Base-by-base conservation (phyloP, 306 rosid genomes). In the Luffa aegyptiaca region DNA sequence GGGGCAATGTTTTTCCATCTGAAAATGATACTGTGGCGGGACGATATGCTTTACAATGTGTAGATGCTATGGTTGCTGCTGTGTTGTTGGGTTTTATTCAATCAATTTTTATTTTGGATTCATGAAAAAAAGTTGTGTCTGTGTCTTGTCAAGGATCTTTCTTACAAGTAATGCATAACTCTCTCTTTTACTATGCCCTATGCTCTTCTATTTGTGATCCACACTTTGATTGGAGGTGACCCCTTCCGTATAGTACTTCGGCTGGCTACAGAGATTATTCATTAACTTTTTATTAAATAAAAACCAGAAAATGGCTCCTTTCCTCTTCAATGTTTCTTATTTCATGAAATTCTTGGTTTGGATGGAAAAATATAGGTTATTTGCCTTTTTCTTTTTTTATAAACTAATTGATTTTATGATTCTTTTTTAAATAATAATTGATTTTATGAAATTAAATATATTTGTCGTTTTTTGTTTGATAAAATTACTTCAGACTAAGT, bases 111-210 rank as follows among this genome's bases (percentile, higher is more conserved):
- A 69, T 42, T 69, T 69, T 69, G 75, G 75, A 42, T 69, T 69
- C 75, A 69, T 69, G 53, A 69, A 69, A 69, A 42, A 69, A 20
- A 55, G 49, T 69, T 69, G 55, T 44, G 36, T 69, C 35, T 44
- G 53, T 42, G 75, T 69, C 52, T 69, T 69, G 75, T 69, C 75
- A 44, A 69, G 75, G 75, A 44, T 69, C 75, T 69, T 69, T 69
- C 75, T 69, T 69, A 69, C 35, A 69, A 41, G 51, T n/a, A 69
- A 69, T 69, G 75, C 75, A 44, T 10, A 42, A 69, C 53, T 42
- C 17, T 42, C 75, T 69, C 75, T 68, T 68, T 69, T 44, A 12
- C 31, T 37, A 39, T 39, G 17, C 68, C 31, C 18, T 12, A 62
- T 62, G 9, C 7, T 66, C 51, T 41, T 39, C 5, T 66, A 4